Percentiles rank a stretch among this genome's conserved stretches.
phyloP scores from a whole-genome alignment of 441 rosid species.

The Croton setiger region DNA sequence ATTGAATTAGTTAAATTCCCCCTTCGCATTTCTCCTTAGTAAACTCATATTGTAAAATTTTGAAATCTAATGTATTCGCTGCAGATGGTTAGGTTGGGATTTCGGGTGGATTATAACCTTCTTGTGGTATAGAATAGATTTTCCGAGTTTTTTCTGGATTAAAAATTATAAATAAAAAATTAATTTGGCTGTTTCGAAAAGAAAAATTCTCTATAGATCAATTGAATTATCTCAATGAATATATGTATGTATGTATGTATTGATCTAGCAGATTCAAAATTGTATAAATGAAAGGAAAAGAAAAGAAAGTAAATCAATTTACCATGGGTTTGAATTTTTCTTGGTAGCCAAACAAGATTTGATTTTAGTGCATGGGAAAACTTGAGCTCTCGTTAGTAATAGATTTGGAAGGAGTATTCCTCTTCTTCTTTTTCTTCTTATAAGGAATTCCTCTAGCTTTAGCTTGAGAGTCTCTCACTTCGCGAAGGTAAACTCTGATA shows the following conservation, averaged over 20 bases:
- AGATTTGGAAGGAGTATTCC: conserved; percentile 25
- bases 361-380: conserved; percentile 38
- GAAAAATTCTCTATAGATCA: neutral
- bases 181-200: neutral
- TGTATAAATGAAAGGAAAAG: neutral
- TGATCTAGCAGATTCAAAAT: neutral
- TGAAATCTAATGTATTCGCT: too few species aligned
- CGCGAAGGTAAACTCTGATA: conserved; percentile 60
- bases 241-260: neutral
- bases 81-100: too few species aligned
- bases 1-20: neutral
- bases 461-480: conserved; percentile 74
- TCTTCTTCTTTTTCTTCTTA: conserved; percentile 74
- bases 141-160: too few species aligned
- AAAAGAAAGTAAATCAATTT: neutral
- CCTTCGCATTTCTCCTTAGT: neutral
- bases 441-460: conserved; percentile 83
- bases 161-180: too few species aligned
- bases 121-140: too few species aligned
- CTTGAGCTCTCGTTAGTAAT: conserved; percentile 30
- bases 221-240: neutral
- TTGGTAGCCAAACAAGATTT: conserved; percentile 25
- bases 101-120: too few species aligned
- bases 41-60: neutral
- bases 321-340: conserved; percentile 20